Base-by-base conservation (phyloP, 2,329 filamentous ascomycete species). In the Aspergillus brasiliensis region DNA sequence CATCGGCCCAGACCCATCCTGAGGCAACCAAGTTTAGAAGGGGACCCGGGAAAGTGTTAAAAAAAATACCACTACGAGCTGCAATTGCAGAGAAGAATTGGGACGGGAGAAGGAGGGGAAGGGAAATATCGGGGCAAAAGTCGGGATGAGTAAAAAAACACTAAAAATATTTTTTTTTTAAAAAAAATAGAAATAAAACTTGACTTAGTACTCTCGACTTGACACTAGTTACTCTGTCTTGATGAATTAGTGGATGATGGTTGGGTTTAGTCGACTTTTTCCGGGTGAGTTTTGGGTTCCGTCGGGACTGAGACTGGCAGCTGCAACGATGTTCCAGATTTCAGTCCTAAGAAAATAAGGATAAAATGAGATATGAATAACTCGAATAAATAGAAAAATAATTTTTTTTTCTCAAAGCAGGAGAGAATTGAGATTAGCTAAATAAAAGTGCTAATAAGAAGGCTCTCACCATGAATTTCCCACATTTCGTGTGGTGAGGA, bases 1-100 rank as follows among this genome's bases (percentile, higher is more conserved):
- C 31, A 58, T 31, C 58, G 57, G 56, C 59, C 51, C 48, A 60
- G 64, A 59, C 61, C 65, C 65, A 66, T 67, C 51, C 61, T 61
- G 62, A 64, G 59, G 57, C 52, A 61, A 55, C 52, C 52, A 46
- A 55, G 25, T 55, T 55, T 55, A 46, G n/a, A 44, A 23, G 19
- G 25, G 40, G 27, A 34, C 27, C 49, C 34, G 49, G 47, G 42
- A 51, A 56, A 56, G 44, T 8, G 19, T n/a, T 38, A 56, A 60
- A 37, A 34, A 56, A 56, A 56, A 56, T 53, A 23, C 10, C 31
- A 15, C 31, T 34, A 34, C 31, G 31, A 34, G 10, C 11, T 34
- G 31, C 31, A 34, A 34, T 11, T 13, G n/a, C n/a, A n/a, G n/a
- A n/a, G n/a, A n/a, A n/a, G n/a, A n/a, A n/a, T n/a, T 15, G n/a